phyloP scores from a whole-genome alignment of 345 rosid species.

The Gynandropsis gynandra region DNA sequence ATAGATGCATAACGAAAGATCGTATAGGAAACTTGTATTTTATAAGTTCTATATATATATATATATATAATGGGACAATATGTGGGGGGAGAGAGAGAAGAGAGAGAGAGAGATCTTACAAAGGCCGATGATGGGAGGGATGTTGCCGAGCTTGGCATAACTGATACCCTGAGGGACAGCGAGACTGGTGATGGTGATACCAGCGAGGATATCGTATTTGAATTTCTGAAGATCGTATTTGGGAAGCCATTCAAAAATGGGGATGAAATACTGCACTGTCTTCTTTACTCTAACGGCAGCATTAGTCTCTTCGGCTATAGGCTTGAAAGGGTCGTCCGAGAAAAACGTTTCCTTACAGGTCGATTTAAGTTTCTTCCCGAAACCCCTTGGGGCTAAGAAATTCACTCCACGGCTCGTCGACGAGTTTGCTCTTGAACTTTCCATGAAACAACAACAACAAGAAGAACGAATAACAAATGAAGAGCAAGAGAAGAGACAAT shows the following conservation, averaged over 20 bases:
- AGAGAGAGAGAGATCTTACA: constrained; percentile 36
- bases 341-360: constrained; percentile 64
- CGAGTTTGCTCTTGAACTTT: constrained; percentile 15
- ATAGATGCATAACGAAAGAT: too few relatives aligned
- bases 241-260: constrained; percentile 75
- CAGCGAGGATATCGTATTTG: constrained; percentile 68
- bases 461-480: not conserved
- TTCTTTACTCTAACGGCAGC: constrained; percentile 21
- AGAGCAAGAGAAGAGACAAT: too few relatives aligned
- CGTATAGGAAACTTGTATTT: too few relatives aligned
- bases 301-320: constrained; percentile 28
- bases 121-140: constrained; percentile 84
- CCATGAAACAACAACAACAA: constrained; percentile 14
- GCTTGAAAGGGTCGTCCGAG: constrained; percentile 75
- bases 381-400: constrained; percentile 46
- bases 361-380: constrained; percentile 34
- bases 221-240: constrained; percentile 40
- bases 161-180: constrained; percentile 97
- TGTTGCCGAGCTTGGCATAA: constrained; percentile 71
- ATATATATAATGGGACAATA: too few relatives aligned
- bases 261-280: constrained; percentile 53
- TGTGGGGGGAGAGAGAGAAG: too few relatives aligned
- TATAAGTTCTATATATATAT: too few relatives aligned
- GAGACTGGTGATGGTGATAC: constrained; percentile 81
- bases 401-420: constrained; percentile 32